Evolutionary conservation across 73 alveolate genomes (phyloP).

Genomic region (Uronychia binucleata): DNA sequence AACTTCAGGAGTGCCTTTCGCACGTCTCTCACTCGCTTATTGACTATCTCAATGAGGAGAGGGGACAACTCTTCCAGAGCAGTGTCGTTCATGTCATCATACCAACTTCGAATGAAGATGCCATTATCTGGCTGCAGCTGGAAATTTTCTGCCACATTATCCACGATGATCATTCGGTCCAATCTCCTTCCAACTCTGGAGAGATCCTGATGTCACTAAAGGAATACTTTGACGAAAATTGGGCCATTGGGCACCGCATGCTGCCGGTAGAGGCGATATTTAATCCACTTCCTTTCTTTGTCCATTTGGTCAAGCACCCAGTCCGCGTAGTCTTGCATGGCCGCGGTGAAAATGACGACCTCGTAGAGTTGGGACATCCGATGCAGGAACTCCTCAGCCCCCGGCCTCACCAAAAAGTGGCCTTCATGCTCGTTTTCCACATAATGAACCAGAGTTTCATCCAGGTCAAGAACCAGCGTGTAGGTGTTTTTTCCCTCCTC

Average conservation of each 20-base stretch:
- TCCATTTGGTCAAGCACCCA: constrained; percentile 67
- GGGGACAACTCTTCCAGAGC: constrained; percentile 70
- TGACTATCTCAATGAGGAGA: constrained; percentile 55
- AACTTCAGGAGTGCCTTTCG: constrained; percentile 62
- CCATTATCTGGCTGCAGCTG: constrained; percentile 79
- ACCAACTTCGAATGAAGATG: constrained; percentile 70
- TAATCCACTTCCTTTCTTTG: constrained; percentile 10
- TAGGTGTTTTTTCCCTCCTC: constrained; percentile 9
- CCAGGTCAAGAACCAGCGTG: constrained; percentile 76
- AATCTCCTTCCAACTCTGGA: constrained; percentile 71
- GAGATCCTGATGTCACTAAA: no score
- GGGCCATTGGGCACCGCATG: constrained; percentile 60
- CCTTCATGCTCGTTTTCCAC: constrained; percentile 2
- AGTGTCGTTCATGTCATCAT: constrained; percentile 74
- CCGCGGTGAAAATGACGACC: constrained; percentile 74
- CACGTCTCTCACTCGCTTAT: constrained; percentile 66
- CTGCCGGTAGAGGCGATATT: constrained; percentile 66
- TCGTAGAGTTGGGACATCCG: constrained; percentile 62
- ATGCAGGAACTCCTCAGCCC: constrained; percentile 41
- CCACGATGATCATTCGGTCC: constrained; percentile 63
- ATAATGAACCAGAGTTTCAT: constrained; percentile 77
- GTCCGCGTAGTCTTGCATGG: constrained; percentile 77
- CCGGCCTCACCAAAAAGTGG: constrained; percentile 21
- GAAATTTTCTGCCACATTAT: constrained; percentile 79
- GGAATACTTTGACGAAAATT: constrained; percentile 44